Evolutionary conservation across 148 eudicot species (phyloP), one percentile per base, ranked within the genome.

Genomic region (Arbutus unedo): DNA sequence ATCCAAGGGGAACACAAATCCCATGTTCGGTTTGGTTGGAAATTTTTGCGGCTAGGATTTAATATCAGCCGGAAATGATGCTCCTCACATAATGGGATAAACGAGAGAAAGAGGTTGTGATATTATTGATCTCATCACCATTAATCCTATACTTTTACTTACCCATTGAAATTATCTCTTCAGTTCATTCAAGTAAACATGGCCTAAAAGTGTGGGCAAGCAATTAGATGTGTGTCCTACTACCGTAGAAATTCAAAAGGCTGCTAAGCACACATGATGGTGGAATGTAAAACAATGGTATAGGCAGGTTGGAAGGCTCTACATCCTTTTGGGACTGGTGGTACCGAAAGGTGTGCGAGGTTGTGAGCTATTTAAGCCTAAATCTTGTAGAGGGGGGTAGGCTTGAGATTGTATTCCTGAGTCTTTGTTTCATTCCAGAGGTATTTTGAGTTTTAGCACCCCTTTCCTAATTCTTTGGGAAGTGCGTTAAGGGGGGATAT

Each of bases 321-420:
- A 38, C 70, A 21, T 64, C 41, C 14, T 21, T 8, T 64, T 64
- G 41, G 41, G 70, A 38, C 23, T 23, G 41, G 70, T 23, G 70
- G 31, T 23, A n/a, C 4, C 0, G 38, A 59, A 59, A 62, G 7
- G 11, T 8, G 67, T 62, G 67, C 8, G 67, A 21, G 67, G 67
- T 10, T 62, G 67, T 62, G 67, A 62, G 31, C 67, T n/a, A 62
- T 23, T 2, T 9, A 64, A 64, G 38, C 41, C 70, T 64, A 64
- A 64, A 8, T 64, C 70, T 64, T 21, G 14, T 64, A 64, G n/a
- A 8, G 38, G 38, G 38, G 38, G 70, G 14, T 64, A 23, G 38
- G 70, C 70, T 64, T 64, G 70, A 64, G 70, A 64, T 64, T 38
- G 71, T 64, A 23, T 59, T 66, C 43, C 15, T 10, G 71, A 66